Conservation (phyloP, 2,329 filamentous ascomycete genomes). For the Metarhizium rileyi region DNA sequence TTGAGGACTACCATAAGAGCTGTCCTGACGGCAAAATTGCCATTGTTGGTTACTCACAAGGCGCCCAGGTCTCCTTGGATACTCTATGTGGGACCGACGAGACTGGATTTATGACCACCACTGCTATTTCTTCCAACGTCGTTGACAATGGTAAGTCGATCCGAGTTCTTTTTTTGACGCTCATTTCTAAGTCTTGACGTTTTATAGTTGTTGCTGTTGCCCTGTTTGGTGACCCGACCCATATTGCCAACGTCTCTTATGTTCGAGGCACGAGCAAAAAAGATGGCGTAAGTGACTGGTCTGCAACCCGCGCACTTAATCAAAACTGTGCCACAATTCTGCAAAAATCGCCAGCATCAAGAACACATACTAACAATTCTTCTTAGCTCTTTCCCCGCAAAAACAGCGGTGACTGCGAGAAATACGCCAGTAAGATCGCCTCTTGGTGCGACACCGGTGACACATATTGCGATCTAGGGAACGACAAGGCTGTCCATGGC, state of each 20-base stretch:
- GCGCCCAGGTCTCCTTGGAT: conserved; percentile 28
- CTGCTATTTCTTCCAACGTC: conserved; percentile 16
- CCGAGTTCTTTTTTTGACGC: not conserved
- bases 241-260: conserved; percentile 25
- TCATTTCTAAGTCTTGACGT: not conserved
- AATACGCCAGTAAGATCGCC: conserved; percentile 24
- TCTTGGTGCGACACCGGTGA: conserved; percentile 35
- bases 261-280: conserved; percentile 26
- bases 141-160: conserved; percentile 22
- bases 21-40: conserved; percentile 32
- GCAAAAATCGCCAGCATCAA: not conserved
- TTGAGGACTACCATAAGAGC: conserved; percentile 22
- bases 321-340: not conserved
- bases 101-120: conserved; percentile 16
- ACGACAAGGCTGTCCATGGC: conserved; percentile 20
- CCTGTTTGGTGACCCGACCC: conserved; percentile 32
- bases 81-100: conserved; percentile 27
- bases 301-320: not conserved
- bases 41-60: conserved; percentile 33
- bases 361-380: not conserved
- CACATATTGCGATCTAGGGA: conserved; percentile 28
- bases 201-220: conserved; percentile 28
- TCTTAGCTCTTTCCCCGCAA: conserved; percentile 27
- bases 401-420: conserved; percentile 24
- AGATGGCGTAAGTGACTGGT: conserved; percentile 24